Conservation (phyloP, 164 flowering plant genomes). For the Kalanchoe fedtschenkoi region DNA sequence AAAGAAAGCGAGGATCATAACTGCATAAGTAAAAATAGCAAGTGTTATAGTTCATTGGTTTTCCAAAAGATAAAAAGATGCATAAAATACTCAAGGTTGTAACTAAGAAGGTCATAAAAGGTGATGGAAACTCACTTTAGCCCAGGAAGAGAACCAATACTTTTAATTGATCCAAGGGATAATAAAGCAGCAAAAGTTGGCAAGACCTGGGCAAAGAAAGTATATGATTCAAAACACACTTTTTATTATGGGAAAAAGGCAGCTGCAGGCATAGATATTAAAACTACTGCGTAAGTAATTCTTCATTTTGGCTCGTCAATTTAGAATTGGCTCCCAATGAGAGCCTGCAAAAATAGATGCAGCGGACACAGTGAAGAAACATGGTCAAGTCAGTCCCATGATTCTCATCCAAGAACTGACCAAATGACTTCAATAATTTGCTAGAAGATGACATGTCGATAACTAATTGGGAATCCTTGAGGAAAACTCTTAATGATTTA, state of each 20-base stretch:
- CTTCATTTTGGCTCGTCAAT: neutral
- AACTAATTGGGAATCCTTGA: no score
- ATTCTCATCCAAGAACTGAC: no score
- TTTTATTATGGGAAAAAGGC: neutral
- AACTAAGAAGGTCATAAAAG: neutral
- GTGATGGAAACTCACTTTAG: constrained; percentile 41
- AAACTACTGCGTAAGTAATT: neutral
- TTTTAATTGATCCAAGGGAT: constrained; percentile 11
- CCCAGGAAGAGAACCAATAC: constrained; percentile 34
- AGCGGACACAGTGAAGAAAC: neutral
- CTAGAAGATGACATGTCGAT: no score
- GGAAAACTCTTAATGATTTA: neutral
- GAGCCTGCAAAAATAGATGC: neutral
- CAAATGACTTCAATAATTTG: neutral
- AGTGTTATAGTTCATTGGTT: neutral
- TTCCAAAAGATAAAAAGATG: neutral
- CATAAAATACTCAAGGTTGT: neutral
- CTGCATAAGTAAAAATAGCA: constrained; percentile 25
- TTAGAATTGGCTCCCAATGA: neutral
- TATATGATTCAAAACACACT: neutral
- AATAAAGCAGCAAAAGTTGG: constrained; percentile 81
- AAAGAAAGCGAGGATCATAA: constrained; percentile 66
- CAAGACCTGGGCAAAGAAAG: constrained; percentile 48
- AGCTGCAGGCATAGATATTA: neutral
- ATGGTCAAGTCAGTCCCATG: neutral